These are phyloP conservation scores for Linderina pennispora DNA, from an alignment of 192 early-diverging fungal genomes.

Conservation along the genomic window DNA sequence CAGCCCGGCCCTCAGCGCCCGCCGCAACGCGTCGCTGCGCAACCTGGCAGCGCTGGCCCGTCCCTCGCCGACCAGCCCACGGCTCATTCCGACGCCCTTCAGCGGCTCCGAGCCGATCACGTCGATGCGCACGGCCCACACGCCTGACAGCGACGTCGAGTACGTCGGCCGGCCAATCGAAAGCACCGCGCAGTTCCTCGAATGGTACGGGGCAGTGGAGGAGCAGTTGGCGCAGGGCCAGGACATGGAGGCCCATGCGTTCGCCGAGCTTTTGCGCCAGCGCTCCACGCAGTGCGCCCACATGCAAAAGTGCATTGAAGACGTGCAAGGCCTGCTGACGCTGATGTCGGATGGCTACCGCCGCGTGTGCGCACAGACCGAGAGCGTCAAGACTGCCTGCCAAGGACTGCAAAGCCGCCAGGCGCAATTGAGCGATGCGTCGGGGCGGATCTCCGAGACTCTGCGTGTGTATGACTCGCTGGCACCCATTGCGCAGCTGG, in stretches of 20 bases:
- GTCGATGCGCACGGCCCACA: too few species aligned
- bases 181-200: slow-evolving; percentile 87
- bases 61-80: not conserved
- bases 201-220: slow-evolving; percentile 86
- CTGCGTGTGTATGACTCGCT: slow-evolving; percentile 80
- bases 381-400: slow-evolving; percentile 71
- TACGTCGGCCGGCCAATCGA: slow-evolving; percentile 58
- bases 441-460: slow-evolving; percentile 51
- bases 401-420: slow-evolving; percentile 65
- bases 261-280: slow-evolving; percentile 37
- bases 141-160: too few species aligned
- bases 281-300: slow-evolving; percentile 5
- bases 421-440: slow-evolving; percentile 17
- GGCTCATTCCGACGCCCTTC: too few species aligned
- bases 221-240: slow-evolving; percentile 64
- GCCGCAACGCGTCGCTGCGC: slow-evolving; percentile 16
- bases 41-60: slow-evolving; percentile 9
- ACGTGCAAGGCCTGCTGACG: slow-evolving; percentile 52
- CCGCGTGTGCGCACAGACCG: slow-evolving; percentile 75
- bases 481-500: slow-evolving; percentile 70
- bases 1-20: slow-evolving; percentile 16
- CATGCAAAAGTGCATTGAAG: slow-evolving; percentile 57
- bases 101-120: too few species aligned
- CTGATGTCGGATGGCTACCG: slow-evolving; percentile 62
- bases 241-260: slow-evolving; percentile 81